Evolutionary conservation across 2,329 filamentous ascomycete species (phyloP), one percentile per base, ranked within the genome.

Genomic region (Aspergillus alliaceus): DNA sequence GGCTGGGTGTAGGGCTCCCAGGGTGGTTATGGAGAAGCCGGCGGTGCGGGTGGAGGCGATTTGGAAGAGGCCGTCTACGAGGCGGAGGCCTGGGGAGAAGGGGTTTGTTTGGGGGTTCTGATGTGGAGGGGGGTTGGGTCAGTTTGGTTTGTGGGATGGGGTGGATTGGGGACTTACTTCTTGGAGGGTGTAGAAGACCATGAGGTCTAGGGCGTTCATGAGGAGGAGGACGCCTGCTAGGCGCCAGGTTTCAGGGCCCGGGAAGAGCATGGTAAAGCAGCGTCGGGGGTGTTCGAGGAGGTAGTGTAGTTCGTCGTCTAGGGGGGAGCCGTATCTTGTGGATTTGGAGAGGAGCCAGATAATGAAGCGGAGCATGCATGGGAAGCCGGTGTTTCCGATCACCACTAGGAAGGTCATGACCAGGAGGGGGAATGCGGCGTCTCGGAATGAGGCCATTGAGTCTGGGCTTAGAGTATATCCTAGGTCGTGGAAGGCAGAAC

Each of bases 251-350:
- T 92, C 90, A 37, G 84, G 85, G 0, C 89, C 86, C 0, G 93
- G 93, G 64, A 98, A 98, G 0, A 98, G 79, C 12, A 97, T 79
- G 0, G 93, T 98, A 69, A 97, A 99, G 75, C 95, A 98, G 47
- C 95, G 89, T 69, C 93, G 88, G 1, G 93, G 93, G 66, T 97
- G 93, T 66, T 97, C 92, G 1, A 98, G 84, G 22, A 98, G 78
- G 68, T 97, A 97, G 31, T 85, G 84, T 15, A 97, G 79, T 71
- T 96, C 93, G 71, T 97, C 92, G 84, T 89, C 96, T 0, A 93
- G 72, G 1, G 87, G 86, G 25, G 86, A 89, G 5, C 78, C 82
- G 31, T 75, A 75, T 2, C 89, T 86, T 0, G 87, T 82, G 51
- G 88, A 64, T 55, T 87, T 84, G n/a, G 90, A 90, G 24, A 83